Conservation (phyloP, 2,329 filamentous ascomycete species). For the Exophiala mesophila region DNA sequence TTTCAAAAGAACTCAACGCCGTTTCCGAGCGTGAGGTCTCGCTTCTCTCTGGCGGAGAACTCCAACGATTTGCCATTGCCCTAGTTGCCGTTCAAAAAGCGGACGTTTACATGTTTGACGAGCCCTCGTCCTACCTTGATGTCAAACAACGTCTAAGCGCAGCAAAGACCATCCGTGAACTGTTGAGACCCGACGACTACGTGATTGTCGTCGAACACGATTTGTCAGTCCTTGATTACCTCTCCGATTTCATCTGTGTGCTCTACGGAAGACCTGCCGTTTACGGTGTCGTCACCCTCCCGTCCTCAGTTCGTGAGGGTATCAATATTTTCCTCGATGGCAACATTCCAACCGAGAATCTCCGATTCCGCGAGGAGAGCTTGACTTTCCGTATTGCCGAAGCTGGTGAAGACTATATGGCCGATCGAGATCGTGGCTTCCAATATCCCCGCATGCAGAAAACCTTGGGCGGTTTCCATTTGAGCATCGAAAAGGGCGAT, state of each 20-base stretch:
- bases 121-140: constrained; percentile 97
- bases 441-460: constrained; percentile 87
- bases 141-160: constrained; percentile 97
- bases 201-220: constrained; percentile 99
- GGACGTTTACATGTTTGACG: constrained; percentile 99
- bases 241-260: constrained; percentile 97
- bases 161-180: constrained; percentile 83
- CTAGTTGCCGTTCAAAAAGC: constrained; percentile 93
- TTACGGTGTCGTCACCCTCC: constrained; percentile 95
- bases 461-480: constrained; percentile 81
- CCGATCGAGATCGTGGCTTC: constrained; percentile 80
- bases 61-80: constrained; percentile 96
- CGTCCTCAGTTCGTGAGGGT: constrained; percentile 92
- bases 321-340: constrained; percentile 99
- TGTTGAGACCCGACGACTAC: constrained; percentile 84
- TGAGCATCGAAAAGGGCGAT: constrained; percentile 72
- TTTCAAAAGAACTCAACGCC: constrained; percentile 68
- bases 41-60: constrained; percentile 89
- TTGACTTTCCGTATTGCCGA: constrained; percentile 93
- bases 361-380: constrained; percentile 96
- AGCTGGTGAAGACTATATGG: constrained; percentile 78
- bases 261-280: constrained; percentile 93
- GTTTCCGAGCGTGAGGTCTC: constrained; percentile 89
- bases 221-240: constrained; percentile 95
- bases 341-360: constrained; percentile 95